Evolutionary conservation across 768 basidiomycete genomes (phyloP).

Genomic region (Lactifluus subvellereus): DNA sequence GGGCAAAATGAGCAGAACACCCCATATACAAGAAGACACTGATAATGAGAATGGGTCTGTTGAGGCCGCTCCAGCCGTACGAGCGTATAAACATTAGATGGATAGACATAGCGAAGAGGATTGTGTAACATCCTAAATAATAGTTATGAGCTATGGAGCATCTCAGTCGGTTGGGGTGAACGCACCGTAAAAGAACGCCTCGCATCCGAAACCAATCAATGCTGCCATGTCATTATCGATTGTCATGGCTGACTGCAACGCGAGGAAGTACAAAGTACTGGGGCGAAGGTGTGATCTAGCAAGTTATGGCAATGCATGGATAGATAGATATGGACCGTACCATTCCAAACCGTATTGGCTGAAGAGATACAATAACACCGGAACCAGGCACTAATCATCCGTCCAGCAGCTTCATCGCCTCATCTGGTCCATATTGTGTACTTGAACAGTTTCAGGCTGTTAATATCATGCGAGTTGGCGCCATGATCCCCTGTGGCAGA

Average conservation of each 20-base stretch:
- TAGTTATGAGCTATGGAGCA: background rate
- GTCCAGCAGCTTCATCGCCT: too few species aligned
- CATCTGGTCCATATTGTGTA: too few species aligned
- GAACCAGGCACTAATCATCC: too few species aligned
- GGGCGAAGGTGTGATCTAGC: background rate
- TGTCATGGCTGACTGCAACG: conserved; percentile 21
- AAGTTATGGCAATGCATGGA: background rate
- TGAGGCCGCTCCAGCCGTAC: background rate
- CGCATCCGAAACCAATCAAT: conserved; percentile 36
- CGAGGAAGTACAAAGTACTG: background rate
- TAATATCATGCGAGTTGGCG: too few species aligned
- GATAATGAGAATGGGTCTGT: conserved; percentile 1
- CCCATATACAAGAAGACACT: conserved; percentile 2
- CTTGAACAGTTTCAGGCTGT: too few species aligned
- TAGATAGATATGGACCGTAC: conserved; percentile 1
- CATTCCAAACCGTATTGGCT: background rate
- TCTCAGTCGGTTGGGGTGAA: conserved; percentile 24
- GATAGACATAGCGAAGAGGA: conserved; percentile 4
- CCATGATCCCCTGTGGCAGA: too few species aligned
- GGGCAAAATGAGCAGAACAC: conserved; percentile 13
- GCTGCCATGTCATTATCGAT: conserved; percentile 32
- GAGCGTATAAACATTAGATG: background rate
- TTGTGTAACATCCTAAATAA: conserved; percentile 1
- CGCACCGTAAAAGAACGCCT: conserved; percentile 35
- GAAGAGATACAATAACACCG: too few species aligned